Base-by-base conservation (phyloP, 2,329 filamentous ascomycete species). In the Fusarium sp. region DNA sequence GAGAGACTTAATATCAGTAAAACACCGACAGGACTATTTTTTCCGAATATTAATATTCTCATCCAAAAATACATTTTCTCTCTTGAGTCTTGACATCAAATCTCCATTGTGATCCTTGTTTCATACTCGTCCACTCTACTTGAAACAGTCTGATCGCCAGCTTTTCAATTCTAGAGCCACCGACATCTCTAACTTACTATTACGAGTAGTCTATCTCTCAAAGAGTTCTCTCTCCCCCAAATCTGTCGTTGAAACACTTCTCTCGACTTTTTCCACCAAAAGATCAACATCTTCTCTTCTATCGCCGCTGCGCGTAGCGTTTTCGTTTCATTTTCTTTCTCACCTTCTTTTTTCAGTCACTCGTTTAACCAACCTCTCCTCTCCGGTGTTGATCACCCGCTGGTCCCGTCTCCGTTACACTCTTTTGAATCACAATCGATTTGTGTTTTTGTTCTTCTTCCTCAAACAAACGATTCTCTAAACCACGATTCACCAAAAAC, bases 111-210 rank as follows among this genome's bases (percentile, higher is more conserved):
- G 59, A 69, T 61, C 64, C 43, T 51, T 56, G 56, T 63, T 50
- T 70, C 54, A 59, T 59, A 32, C 59, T 62, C 58, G 29, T 67
- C 34, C 49, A 69, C 61, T 75, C 63, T 57, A 75, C 66, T 62
- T 75, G 73, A 75, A 75, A 75, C 73, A 55, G 63, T 56, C 55
- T 69, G 67, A 71, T 70, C 55, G 53, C 38, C 34, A 38, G 34
- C 10, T 18, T 42, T 24, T 24, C 50, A 42, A 42, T 42, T 16
- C 50, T 34, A 42, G 24, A 29, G 50, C 11, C 24, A 52, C 50
- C 50, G 38, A 11, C n/a, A 38, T 51, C 30, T 51, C 49, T 38
- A 51, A 51, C 49, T 18, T 52, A 42, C 22, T 38, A 38, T 38
- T 38, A 38, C 34, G 34, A 38, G 34, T 38, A 38, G 34, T 38